Evolutionary conservation across 129 eudicot genomes (phyloP), one percentile per base, ranked within the genome.

Genomic region (Tanacetum coccineum): DNA sequence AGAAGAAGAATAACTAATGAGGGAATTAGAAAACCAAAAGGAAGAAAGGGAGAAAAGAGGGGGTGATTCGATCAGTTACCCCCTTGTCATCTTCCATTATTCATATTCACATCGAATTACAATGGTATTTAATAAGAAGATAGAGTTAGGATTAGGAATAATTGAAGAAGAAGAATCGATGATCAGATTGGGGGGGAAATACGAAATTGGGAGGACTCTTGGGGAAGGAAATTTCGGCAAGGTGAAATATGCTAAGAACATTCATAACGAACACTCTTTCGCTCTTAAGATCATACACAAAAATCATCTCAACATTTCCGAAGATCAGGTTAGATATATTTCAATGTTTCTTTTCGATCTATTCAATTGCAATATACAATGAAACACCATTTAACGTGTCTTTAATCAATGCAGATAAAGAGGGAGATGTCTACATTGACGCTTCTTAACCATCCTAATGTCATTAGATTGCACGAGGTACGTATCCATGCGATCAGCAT

Each of bases 161-260:
- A 42, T 3, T 10, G 48, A 13, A 48, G 64, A 59, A 12, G 36
- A 77, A 68, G 76, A 86, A 78, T 79, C 22, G 4, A 18, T 67
- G 79, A n/a, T n/a, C n/a, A 79, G 79, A 73, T 61, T 87, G 71
- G 95, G 87, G 3, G 61, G 32, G 13, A 87, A 80, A 67, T 87
- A 87, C 76, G 85, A 81, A 62, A 13, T 87, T 50, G 95, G 95
- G 7, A 81, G 77, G 73, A 84, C 83, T 17, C 72, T 87, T 6
- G 95, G 95, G 3, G 82, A 81, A 66, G 95, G 95, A 7, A 87
- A 84, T 48, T 81, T 81, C 39, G 95, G 90, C 0, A 87, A 84
- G 75, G 90, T 87, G 7, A 87, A 87, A 55, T 82, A 32, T 52
- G 95, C 95, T n/a, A 71, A 44, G 49, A 71, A 84, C 66, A 5